Conservation (phyloP, 495 filamentous ascomycete species). For the Talaromyces wortmannii region DNA sequence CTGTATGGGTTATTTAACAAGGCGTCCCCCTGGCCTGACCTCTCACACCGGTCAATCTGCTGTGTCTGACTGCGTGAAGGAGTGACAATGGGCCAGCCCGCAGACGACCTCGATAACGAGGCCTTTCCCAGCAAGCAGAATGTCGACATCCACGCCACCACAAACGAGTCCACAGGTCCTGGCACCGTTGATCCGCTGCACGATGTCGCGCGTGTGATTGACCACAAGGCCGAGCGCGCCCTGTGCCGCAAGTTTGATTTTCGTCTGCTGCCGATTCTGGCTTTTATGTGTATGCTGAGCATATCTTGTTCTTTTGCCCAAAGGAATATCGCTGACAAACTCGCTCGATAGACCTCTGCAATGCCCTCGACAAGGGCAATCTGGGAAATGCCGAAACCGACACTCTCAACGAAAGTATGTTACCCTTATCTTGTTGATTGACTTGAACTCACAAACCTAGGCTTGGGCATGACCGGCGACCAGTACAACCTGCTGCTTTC, state of each 20-base stretch:
- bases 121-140: not conserved
- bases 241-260: slow-evolving; percentile 59
- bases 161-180: not conserved
- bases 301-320: not conserved
- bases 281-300: slow-evolving; percentile 50
- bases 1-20: not conserved
- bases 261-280: slow-evolving; percentile 54
- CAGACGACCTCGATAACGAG: not conserved
- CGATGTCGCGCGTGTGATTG: slow-evolving; percentile 29
- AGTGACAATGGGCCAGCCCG: not conserved
- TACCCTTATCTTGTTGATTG: too few species aligned
- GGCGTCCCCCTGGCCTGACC: not conserved
- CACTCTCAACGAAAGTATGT: slow-evolving; percentile 39
- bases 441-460: not conserved
- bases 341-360: slow-evolving; percentile 41
- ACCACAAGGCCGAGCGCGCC: slow-evolving; percentile 49
- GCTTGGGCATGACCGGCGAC: slow-evolving; percentile 28
- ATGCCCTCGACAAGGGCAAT: slow-evolving; percentile 61
- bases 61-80: not conserved
- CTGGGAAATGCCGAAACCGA: slow-evolving; percentile 66
- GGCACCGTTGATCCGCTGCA: slow-evolving; percentile 3
- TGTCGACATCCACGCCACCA: not conserved
- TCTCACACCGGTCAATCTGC: not conserved
- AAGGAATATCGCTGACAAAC: not conserved
- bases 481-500: slow-evolving; percentile 67